Evolutionary conservation across 2,329 filamentous ascomycete genomes (phyloP).

Genomic region (Neospermospora avenae): DNA sequence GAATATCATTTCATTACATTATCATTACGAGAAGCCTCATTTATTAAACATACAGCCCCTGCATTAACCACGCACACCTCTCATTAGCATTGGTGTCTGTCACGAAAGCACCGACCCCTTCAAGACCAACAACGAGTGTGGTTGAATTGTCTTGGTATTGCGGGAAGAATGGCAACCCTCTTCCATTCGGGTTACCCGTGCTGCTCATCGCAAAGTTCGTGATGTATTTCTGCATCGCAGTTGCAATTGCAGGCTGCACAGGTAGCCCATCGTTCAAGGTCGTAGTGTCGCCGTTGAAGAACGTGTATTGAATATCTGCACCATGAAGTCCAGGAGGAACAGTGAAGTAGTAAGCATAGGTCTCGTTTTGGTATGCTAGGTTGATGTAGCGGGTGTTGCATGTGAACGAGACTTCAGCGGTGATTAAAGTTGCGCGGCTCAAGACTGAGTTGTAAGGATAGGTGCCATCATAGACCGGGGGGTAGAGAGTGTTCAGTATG

Average conservation of each 20-base stretch:
- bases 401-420: slow-evolving; percentile 43
- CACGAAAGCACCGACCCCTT: slow-evolving; percentile 17
- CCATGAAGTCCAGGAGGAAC: slow-evolving; percentile 50
- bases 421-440: slow-evolving; percentile 41
- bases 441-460: slow-evolving; percentile 44
- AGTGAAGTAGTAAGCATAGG: slow-evolving; percentile 48
- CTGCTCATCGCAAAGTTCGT: slow-evolving; percentile 33
- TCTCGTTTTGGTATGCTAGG: slow-evolving; percentile 43
- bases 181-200: slow-evolving; percentile 34
- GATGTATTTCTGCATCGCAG: slow-evolving; percentile 38
- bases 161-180: slow-evolving; percentile 25
- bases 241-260: slow-evolving; percentile 35
- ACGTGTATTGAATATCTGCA: slow-evolving; percentile 50
- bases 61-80: slow-evolving; percentile 31
- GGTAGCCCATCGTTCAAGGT: slow-evolving; percentile 22
- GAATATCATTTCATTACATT: too few relatives aligned
- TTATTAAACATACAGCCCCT: slow-evolving; percentile 3
- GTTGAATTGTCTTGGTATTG: slow-evolving; percentile 22
- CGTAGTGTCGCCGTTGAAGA: slow-evolving; percentile 42
- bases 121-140: slow-evolving; percentile 13
- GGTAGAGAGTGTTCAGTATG: slow-evolving; percentile 45
- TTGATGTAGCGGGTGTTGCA: slow-evolving; percentile 52
- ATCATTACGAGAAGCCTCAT: neutral
- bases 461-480: slow-evolving; percentile 42
- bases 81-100: slow-evolving; percentile 31